phyloP scores from a whole-genome alignment of 495 filamentous ascomycete species.

The Cenococcum geophilum region DNA sequence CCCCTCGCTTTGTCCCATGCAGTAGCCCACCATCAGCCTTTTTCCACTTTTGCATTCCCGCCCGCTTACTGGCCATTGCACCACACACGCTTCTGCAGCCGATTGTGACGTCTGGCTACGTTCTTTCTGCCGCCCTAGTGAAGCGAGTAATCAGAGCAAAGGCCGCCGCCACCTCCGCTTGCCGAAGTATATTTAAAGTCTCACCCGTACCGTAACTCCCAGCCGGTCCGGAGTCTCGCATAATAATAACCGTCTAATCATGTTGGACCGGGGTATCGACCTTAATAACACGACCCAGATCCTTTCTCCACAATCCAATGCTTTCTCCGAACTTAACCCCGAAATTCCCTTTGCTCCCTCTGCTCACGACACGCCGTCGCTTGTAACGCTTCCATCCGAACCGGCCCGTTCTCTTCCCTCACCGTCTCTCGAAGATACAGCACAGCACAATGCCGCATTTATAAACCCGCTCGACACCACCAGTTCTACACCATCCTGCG shows the following conservation, averaged over 20 bases:
- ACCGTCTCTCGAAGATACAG: background rate
- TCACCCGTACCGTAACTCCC: background rate
- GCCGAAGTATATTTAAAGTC: background rate
- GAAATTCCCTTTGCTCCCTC: constrained; percentile 4
- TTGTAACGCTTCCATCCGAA: background rate
- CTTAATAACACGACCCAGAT: constrained; percentile 21
- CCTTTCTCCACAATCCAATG: constrained; percentile 19
- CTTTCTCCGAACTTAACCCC: constrained; percentile 28
- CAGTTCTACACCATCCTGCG: constrained; percentile 13
- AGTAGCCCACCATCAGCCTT: constrained; percentile 15
- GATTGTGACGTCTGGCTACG: constrained; percentile 25
- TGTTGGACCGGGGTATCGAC: constrained; percentile 9
- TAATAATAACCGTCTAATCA: constrained; percentile 19
- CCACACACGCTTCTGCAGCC: background rate
- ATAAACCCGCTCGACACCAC: constrained; percentile 20
- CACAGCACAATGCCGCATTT: constrained; percentile 4
- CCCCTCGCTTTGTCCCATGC: constrained; percentile 10
- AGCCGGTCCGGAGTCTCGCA: background rate
- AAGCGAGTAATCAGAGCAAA: background rate
- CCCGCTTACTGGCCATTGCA: background rate
- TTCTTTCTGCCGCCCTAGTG: constrained; percentile 10
- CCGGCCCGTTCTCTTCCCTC: background rate
- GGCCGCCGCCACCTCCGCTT: background rate
- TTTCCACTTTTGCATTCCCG: background rate
- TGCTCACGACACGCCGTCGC: constrained; percentile 3